phyloP scores from a whole-genome alignment of 2,329 filamentous ascomycete genomes.

The Apiospora koreana region DNA sequence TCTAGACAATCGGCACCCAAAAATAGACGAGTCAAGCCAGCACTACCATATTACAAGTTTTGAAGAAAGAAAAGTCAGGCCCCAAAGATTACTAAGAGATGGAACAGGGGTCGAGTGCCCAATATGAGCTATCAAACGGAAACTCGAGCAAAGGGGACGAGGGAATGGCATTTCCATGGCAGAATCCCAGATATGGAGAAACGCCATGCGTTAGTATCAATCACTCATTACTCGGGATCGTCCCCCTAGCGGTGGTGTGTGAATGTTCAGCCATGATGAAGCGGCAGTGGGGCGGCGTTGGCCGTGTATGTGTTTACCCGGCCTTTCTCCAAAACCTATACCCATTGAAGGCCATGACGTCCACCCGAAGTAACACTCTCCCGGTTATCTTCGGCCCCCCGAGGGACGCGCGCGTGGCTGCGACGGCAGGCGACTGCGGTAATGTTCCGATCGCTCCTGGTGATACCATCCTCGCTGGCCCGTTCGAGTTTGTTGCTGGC shows the following conservation, averaged over 20 bases:
- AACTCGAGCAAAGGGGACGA: not conserved
- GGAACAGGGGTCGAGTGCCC: not conserved
- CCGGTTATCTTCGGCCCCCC: not conserved
- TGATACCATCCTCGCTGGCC: not conserved
- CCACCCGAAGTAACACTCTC: not conserved
- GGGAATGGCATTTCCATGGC: not conserved
- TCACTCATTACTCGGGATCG: too few species aligned
- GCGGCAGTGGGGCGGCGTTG: not conserved
- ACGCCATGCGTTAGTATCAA: not conserved
- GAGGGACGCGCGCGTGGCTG: not conserved
- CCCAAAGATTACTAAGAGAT: not conserved
- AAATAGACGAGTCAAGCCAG: not conserved
- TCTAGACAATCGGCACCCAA: not conserved
- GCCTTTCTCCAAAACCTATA: not conserved
- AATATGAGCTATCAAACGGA: not conserved
- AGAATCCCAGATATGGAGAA: not conserved
- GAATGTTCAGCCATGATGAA: conserved; percentile 3
- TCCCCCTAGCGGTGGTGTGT: not conserved
- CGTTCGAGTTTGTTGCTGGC: too few species aligned
- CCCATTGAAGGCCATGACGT: not conserved
- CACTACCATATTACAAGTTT: not conserved
- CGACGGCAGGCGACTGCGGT: not conserved
- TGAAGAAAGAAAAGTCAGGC: not conserved
- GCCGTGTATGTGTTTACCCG: conserved; percentile 11
- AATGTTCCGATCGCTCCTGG: not conserved